Conservation (phyloP, 345 rosid genomes). For the Trapa incisa region DNA sequence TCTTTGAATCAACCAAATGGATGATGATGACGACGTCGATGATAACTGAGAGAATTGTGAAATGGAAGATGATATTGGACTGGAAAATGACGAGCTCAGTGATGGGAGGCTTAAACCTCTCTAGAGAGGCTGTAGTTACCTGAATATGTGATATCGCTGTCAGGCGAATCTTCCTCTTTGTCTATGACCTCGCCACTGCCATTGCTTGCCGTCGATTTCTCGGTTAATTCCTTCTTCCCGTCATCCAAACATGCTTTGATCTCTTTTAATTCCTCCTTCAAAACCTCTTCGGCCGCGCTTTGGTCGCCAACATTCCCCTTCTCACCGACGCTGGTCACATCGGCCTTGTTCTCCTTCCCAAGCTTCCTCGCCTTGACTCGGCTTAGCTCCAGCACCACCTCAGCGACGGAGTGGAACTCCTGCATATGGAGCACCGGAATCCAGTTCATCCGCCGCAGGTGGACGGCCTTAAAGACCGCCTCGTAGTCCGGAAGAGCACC, state of each 20-base stretch:
- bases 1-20: no score
- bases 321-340: not conserved
- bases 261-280: conserved; percentile 3
- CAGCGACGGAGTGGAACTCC: conserved; percentile 75
- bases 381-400: conserved; percentile 52
- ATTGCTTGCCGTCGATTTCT: conserved; percentile 16
- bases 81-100: not conserved
- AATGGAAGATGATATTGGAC: no score
- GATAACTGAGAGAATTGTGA: no score
- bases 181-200: conserved; percentile 18
- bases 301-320: no score
- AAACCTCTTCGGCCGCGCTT: conserved; percentile 18
- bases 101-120: not conserved
- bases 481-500: conserved; percentile 36
- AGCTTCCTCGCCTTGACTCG: conserved; percentile 22
- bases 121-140: conserved; percentile 26
- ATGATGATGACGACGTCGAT: no score
- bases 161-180: conserved; percentile 49
- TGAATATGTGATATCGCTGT: conserved; percentile 77
- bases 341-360: conserved; percentile 7
- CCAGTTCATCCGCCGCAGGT: conserved; percentile 86
- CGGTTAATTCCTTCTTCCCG: conserved; percentile 14
- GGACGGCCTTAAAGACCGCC: conserved; percentile 62
- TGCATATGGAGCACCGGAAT: conserved; percentile 94
- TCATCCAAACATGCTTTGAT: conserved; percentile 20